phyloP scores from a whole-genome alignment of 805 yeast species.

The Ogataea trehalophila region DNA sequence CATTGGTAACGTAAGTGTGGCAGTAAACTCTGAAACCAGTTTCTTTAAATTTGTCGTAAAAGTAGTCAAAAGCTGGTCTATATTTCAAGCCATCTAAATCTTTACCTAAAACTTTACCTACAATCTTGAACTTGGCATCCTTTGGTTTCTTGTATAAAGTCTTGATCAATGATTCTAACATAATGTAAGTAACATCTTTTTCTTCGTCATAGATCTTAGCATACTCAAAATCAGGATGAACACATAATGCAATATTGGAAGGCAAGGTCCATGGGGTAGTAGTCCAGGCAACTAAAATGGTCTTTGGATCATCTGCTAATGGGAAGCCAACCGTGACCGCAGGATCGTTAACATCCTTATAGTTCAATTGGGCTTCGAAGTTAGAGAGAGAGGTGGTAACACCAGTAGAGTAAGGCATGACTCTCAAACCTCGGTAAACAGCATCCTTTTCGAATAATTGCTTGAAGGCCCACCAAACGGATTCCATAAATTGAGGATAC shows the following conservation, averaged over 20 bases:
- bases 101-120: slow-evolving; percentile 74
- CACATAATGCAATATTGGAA: slow-evolving; percentile 87
- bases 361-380: slow-evolving; percentile 97
- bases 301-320: slow-evolving; percentile 71
- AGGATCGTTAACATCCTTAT: slow-evolving; percentile 96
- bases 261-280: slow-evolving; percentile 99
- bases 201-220: slow-evolving; percentile 90
- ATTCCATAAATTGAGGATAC: slow-evolving; percentile 95
- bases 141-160: slow-evolving; percentile 93
- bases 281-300: slow-evolving; percentile 94
- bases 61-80: slow-evolving; percentile 79
- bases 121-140: slow-evolving; percentile 78
- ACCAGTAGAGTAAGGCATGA: slow-evolving; percentile 99
- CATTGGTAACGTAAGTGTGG: slow-evolving; percentile 83
- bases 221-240: slow-evolving; percentile 85
- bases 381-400: slow-evolving; percentile 94
- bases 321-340: slow-evolving; percentile 92
- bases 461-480: slow-evolving; percentile 98
- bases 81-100: slow-evolving; percentile 77
- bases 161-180: slow-evolving; percentile 77
- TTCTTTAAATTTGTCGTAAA: slow-evolving; percentile 67
- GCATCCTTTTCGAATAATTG: slow-evolving; percentile 78
- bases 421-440: slow-evolving; percentile 93
- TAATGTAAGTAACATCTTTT: slow-evolving; percentile 71
- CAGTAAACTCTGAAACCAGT: slow-evolving; percentile 77